Evolutionary conservation across 495 filamentous ascomycete genomes (phyloP).

Genomic region (Poronia punctata): DNA sequence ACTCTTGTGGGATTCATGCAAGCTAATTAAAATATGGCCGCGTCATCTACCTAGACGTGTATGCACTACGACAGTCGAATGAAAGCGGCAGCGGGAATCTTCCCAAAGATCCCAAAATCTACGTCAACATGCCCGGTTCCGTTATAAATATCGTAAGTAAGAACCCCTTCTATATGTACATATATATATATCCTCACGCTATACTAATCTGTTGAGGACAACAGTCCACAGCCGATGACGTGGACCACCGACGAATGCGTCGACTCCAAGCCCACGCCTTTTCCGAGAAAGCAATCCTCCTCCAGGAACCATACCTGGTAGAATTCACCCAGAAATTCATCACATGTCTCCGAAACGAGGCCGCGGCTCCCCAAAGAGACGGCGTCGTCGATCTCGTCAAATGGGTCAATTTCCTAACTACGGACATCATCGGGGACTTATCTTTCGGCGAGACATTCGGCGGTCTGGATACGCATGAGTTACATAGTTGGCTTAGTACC

Average conservation of each 20-base stretch:
- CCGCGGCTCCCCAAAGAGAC: neutral
- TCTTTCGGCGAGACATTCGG: constrained; percentile 50
- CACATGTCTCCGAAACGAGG: neutral
- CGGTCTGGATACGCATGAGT: constrained; percentile 26
- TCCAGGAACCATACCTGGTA: constrained; percentile 19
- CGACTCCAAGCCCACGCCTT: constrained; percentile 1
- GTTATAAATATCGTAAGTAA: neutral
- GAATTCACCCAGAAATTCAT: constrained; percentile 25
- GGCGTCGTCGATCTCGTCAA: constrained; percentile 26
- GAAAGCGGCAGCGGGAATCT: constrained; percentile 1
- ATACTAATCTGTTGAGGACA: too few species aligned
- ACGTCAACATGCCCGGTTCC: neutral
- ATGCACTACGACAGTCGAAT: neutral
- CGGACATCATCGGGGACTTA: constrained; percentile 54
- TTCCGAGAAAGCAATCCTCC: constrained; percentile 10
- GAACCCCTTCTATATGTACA: neutral
- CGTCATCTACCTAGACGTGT: constrained; percentile 1
- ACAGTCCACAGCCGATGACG: constrained; percentile 1
- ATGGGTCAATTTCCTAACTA: constrained; percentile 50
- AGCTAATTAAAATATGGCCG: neutral
- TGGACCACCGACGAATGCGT: constrained; percentile 3
- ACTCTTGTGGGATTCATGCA: neutral
- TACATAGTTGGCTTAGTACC: constrained; percentile 24
- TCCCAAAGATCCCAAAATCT: constrained; percentile 1
- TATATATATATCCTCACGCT: neutral